Evolutionary conservation across 306 rosid genomes (phyloP).

Genomic region (Neltuma alba): DNA sequence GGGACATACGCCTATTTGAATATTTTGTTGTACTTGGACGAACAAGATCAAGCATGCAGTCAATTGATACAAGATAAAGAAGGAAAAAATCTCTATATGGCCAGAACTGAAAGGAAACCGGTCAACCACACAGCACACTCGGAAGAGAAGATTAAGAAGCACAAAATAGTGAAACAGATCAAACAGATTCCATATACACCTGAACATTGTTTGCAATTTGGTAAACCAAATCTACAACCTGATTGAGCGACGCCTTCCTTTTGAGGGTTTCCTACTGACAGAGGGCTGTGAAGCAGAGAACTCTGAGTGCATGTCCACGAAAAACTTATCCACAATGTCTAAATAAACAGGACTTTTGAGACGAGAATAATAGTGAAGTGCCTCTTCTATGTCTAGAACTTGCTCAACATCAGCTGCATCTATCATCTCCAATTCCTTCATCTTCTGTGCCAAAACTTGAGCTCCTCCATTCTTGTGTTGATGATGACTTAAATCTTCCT

Average conservation of each 20-base stretch:
- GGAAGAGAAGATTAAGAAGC: conserved; percentile 8
- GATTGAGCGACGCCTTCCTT: conserved; percentile 57
- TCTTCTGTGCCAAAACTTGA: conserved; percentile 60
- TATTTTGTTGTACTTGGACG: conserved; percentile 25
- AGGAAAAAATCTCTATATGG: conserved; percentile 8
- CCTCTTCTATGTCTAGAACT: conserved; percentile 89
- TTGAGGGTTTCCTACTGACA: conserved; percentile 51
- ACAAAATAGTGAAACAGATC: conserved; percentile 24
- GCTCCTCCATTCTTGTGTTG: conserved; percentile 37
- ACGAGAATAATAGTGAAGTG: conserved; percentile 91
- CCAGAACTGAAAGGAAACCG: conserved; percentile 38
- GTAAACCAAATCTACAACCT: conserved; percentile 57
- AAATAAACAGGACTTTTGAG: conserved; percentile 89
- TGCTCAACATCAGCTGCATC: conserved; percentile 85
- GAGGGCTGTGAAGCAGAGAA: conserved; percentile 53
- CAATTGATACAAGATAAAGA: not conserved
- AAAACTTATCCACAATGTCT: conserved; percentile 89
- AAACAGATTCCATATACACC: conserved; percentile 39
- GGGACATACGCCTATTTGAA: not conserved
- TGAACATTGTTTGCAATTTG: conserved; percentile 32
- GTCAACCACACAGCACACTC: conserved; percentile 26
- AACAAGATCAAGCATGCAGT: conserved; percentile 34
- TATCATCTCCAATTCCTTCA: conserved; percentile 87
- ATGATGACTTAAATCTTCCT: conserved; percentile 34
- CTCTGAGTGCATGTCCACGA: conserved; percentile 78